Conservation (phyloP, 2,329 filamentous ascomycete genomes). For the Cladosporium austrohemisphaericum region DNA sequence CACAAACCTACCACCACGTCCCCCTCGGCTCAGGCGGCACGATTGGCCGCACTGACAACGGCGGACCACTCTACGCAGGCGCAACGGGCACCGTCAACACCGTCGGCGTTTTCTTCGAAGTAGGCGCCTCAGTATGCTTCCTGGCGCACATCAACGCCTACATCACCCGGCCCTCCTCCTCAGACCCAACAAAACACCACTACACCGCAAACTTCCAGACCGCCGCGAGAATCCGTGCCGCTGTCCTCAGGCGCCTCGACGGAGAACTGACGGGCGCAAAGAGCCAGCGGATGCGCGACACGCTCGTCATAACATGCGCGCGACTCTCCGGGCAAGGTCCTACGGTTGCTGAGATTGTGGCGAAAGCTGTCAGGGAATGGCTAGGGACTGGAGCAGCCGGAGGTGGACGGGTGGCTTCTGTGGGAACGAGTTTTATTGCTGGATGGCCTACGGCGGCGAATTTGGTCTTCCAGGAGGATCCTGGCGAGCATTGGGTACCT, state of each 20-base stretch:
- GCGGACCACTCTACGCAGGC: slow-evolving; percentile 2
- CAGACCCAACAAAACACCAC: not conserved
- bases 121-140: slow-evolving; percentile 12
- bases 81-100: slow-evolving; percentile 6
- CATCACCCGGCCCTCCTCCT: not conserved
- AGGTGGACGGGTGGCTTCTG: slow-evolving; percentile 52
- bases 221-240: not conserved
- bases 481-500: slow-evolving; percentile 63
- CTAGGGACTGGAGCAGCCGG: slow-evolving; percentile 89
- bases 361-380: slow-evolving; percentile 47
- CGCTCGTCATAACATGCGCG: slow-evolving; percentile 3
- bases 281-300: slow-evolving; percentile 1
- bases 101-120: slow-evolving; percentile 14
- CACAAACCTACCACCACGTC: slow-evolving; percentile 3
- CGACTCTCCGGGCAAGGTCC: slow-evolving; percentile 49
- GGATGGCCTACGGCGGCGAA: slow-evolving; percentile 72
- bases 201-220: slow-evolving; percentile 1
- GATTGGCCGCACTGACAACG: not conserved
- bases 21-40: slow-evolving; percentile 4
- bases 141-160: slow-evolving; percentile 14
- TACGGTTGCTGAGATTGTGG: slow-evolving; percentile 36
- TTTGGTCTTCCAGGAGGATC: slow-evolving; percentile 63
- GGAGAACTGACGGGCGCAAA: not conserved
- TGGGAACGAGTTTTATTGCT: slow-evolving; percentile 77
- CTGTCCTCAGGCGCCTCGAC: not conserved